Conservation (phyloP, 2,329 filamentous ascomycete species). For the Fusarium circinatum region DNA sequence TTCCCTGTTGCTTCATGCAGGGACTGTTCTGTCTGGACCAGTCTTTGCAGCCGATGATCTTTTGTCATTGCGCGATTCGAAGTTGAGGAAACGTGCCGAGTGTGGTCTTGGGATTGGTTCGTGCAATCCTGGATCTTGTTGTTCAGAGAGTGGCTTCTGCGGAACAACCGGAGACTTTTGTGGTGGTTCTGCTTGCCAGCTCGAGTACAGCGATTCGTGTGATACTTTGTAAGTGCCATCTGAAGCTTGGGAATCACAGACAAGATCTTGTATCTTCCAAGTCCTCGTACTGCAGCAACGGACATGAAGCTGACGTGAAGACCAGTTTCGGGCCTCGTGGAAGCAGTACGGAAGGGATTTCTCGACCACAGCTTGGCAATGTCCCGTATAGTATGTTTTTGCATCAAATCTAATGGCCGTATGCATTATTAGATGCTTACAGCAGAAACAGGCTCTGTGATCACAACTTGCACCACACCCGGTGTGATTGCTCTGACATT, state of each 20-base stretch:
- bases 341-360: constrained; percentile 45
- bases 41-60: constrained; percentile 14
- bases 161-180: constrained; percentile 50
- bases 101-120: constrained; percentile 51
- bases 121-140: constrained; percentile 49
- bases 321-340: constrained; percentile 49
- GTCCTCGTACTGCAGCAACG: neutral
- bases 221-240: constrained; percentile 53
- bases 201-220: constrained; percentile 54
- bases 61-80: constrained; percentile 23
- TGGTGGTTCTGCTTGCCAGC: constrained; percentile 52
- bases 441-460: constrained; percentile 43
- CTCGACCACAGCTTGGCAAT: constrained; percentile 47
- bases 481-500: constrained; percentile 57
- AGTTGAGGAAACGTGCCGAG: constrained; percentile 37
- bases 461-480: constrained; percentile 50
- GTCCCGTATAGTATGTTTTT: constrained; percentile 52
- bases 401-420: neutral
- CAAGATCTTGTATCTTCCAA: neutral
- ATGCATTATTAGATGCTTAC: constrained; percentile 31
- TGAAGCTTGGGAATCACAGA: neutral
- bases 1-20: constrained; percentile 31
- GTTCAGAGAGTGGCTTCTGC: constrained; percentile 52
- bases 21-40: constrained; percentile 35
- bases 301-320: constrained; percentile 19